These are phyloP conservation scores for Pseudofabraea citricarpa DNA, from an alignment of 2,329 filamentous ascomycete species.

Conservation along the genomic window DNA sequence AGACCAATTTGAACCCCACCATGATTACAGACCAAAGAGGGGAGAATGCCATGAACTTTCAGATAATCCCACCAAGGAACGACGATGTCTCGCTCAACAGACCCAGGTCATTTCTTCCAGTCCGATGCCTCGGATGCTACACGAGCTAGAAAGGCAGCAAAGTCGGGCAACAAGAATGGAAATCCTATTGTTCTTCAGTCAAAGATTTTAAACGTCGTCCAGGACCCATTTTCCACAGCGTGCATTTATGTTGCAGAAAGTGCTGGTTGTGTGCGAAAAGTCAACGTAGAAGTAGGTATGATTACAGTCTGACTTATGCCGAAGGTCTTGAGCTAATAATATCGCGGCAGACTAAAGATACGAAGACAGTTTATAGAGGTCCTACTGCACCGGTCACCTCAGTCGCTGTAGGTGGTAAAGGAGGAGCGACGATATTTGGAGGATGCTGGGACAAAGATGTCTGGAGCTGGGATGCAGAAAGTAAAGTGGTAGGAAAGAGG, in stretches of 20 bases:
- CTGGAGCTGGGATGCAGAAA: slow-evolving; percentile 74
- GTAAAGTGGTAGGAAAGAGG: slow-evolving; percentile 47
- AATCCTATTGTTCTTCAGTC: slow-evolving; percentile 75
- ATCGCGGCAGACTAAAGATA: slow-evolving; percentile 33
- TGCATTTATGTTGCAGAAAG: slow-evolving; percentile 80
- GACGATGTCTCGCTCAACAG: slow-evolving; percentile 61
- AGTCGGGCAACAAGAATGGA: slow-evolving; percentile 73
- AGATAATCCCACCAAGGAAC: no score
- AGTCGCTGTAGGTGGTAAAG: slow-evolving; percentile 58
- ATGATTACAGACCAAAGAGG: background rate
- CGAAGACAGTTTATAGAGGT: slow-evolving; percentile 57
- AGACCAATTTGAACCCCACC: background rate
- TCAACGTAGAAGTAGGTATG: slow-evolving; percentile 70
- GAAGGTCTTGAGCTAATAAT: slow-evolving; percentile 5
- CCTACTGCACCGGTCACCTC: slow-evolving; percentile 78
- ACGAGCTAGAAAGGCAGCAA: slow-evolving; percentile 59
- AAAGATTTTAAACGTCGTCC: slow-evolving; percentile 73
- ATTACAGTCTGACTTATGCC: background rate
- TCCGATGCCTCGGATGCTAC: slow-evolving; percentile 50
- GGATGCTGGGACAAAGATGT: slow-evolving; percentile 93
- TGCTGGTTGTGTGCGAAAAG: slow-evolving; percentile 69
- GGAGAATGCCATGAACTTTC: no score
- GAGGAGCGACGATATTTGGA: slow-evolving; percentile 64
- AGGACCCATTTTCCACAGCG: slow-evolving; percentile 57
- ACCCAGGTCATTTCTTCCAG: slow-evolving; percentile 85